Evolutionary conservation across 257 asterid genomes (phyloP).

Genomic region (Gentiana dahurica): DNA sequence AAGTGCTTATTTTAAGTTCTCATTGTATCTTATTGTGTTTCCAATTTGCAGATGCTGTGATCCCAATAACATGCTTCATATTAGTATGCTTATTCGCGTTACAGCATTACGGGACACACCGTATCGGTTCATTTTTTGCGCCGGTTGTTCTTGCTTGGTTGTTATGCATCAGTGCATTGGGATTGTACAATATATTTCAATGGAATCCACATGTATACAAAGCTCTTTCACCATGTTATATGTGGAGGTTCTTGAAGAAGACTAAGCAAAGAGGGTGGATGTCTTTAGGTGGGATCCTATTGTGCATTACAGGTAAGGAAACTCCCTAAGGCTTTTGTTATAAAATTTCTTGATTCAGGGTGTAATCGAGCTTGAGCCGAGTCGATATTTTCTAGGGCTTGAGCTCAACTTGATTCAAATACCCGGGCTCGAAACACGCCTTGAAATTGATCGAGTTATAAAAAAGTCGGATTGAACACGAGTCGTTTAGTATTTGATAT

Average conservation of each 20-base stretch:
- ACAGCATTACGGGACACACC: slow-evolving; percentile 96
- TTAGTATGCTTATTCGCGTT: slow-evolving; percentile 85
- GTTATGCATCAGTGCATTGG: slow-evolving; percentile 75
- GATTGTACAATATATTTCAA: slow-evolving; percentile 65
- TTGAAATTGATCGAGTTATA: too few relatives aligned
- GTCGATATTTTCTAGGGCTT: too few relatives aligned
- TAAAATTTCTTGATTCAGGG: too few relatives aligned
- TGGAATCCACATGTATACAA: slow-evolving; percentile 86
- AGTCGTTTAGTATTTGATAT: too few relatives aligned
- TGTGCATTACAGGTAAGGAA: slow-evolving; percentile 85
- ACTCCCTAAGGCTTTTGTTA: neutral
- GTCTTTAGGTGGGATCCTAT: slow-evolving; percentile 93
- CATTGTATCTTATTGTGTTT: slow-evolving; percentile 7
- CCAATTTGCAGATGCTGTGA: slow-evolving; percentile 72
- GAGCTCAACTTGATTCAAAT: too few relatives aligned
- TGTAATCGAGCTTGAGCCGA: too few relatives aligned
- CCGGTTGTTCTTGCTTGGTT: slow-evolving; percentile 79
- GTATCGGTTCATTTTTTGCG: slow-evolving; percentile 77
- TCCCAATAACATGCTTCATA: slow-evolving; percentile 92
- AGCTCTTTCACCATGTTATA: slow-evolving; percentile 86
- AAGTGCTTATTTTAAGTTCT: too few relatives aligned
- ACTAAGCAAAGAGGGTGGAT: slow-evolving; percentile 97
- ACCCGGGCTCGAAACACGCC: too few relatives aligned
- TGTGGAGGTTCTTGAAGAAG: slow-evolving; percentile 80
- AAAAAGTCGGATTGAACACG: too few relatives aligned